Conservation (phyloP, 2,329 filamentous ascomycete genomes). For the Colletotrichum graminicola region DNA sequence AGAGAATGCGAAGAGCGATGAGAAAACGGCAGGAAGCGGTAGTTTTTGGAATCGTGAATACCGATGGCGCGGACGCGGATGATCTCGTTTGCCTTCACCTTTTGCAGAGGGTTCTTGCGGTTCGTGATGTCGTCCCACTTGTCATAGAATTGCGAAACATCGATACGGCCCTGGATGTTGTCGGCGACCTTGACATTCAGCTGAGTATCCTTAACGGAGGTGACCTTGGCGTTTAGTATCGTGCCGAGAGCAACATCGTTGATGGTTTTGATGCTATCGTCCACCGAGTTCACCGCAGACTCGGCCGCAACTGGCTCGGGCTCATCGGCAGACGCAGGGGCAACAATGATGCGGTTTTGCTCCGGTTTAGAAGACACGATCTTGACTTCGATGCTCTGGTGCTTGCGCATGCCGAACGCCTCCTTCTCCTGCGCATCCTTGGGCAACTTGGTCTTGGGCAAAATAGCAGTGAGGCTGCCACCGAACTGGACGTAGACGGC, state of each 20-base stretch:
- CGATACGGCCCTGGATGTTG: conserved; percentile 91
- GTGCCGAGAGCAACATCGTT: conserved; percentile 81
- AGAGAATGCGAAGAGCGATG: conserved; percentile 86
- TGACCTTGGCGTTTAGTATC: conserved; percentile 80
- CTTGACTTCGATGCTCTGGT: conserved; percentile 80
- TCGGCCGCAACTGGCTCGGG: conserved; percentile 45
- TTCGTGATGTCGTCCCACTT: conserved; percentile 88
- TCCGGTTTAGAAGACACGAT: conserved; percentile 79
- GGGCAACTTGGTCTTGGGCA: conserved; percentile 83
- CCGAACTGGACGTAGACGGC: conserved; percentile 92
- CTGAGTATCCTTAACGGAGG: conserved; percentile 91
- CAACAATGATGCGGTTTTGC: conserved; percentile 74
- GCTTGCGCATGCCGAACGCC: conserved; percentile 82
- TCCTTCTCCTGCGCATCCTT: conserved; percentile 75
- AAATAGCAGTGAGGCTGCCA: conserved; percentile 79
- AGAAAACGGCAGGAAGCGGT: conserved; percentile 91
- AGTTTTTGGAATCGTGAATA: conserved; percentile 89
- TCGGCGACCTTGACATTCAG: conserved; percentile 91
- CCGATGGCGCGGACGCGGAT: conserved; percentile 84
- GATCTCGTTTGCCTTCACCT: conserved; percentile 78
- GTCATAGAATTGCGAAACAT: conserved; percentile 91
- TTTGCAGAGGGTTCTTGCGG: conserved; percentile 81
- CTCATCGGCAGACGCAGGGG: conserved; percentile 61
- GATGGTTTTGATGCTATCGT: conserved; percentile 72
- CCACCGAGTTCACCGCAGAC: conserved; percentile 65